Evolutionary conservation across 2,329 filamentous ascomycete genomes (phyloP).

Genomic region (Plectosphaerella cucumerina): DNA sequence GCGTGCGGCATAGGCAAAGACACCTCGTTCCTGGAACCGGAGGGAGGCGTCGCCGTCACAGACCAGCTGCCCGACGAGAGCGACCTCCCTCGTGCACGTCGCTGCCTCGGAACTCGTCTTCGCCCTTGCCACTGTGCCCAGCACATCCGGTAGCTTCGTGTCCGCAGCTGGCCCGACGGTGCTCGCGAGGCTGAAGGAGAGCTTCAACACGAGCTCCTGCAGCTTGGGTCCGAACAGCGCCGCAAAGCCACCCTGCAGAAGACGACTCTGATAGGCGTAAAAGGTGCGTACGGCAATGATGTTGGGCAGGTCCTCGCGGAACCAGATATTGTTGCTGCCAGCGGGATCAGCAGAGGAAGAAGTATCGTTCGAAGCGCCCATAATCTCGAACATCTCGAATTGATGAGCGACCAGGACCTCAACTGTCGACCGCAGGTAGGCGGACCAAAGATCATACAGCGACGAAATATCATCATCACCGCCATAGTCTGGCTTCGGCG

Average conservation of each 20-base stretch:
- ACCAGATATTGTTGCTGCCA: conserved; percentile 30
- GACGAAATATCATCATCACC: conserved; percentile 34
- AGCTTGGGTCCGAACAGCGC: conserved; percentile 46
- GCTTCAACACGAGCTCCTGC: conserved; percentile 47
- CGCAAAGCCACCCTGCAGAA: conserved; percentile 46
- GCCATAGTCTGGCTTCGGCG: conserved; percentile 45
- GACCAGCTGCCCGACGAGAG: conserved; percentile 44
- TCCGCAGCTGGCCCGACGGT: conserved; percentile 22
- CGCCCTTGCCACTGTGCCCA: conserved; percentile 34
- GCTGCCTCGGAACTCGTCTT: conserved; percentile 42
- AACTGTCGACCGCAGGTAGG: conserved; percentile 42
- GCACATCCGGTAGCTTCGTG: conserved; percentile 38
- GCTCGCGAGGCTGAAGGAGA: conserved; percentile 45
- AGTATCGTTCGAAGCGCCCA: conserved; percentile 31
- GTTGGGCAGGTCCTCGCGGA: conserved; percentile 40
- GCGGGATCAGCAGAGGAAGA: conserved; percentile 21
- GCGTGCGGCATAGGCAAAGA: conserved; percentile 44
- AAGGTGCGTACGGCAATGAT: conserved; percentile 47
- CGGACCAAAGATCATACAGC: conserved; percentile 46
- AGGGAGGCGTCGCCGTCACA: conserved; percentile 35
- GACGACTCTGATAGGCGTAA: conserved; percentile 46
- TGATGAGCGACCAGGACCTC: conserved; percentile 49
- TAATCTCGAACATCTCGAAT: conserved; percentile 48
- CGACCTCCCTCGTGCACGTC: conserved; percentile 41
- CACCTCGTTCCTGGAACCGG: conserved; percentile 47